Evolutionary conservation across 495 filamentous ascomycete genomes (phyloP).

Genomic region (Talaromyces stipitatus): DNA sequence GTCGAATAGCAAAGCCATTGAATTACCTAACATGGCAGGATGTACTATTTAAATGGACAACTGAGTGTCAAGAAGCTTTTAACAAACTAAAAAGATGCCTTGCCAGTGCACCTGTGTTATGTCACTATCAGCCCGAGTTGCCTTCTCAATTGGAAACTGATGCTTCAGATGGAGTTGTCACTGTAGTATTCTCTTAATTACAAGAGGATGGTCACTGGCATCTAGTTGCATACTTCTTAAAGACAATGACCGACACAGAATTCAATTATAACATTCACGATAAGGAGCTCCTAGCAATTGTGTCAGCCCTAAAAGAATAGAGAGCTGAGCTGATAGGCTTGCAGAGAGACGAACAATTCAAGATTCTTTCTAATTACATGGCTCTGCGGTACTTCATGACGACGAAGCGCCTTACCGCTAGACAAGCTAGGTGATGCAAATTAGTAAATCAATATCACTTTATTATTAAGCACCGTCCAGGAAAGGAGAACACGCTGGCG

Average conservation of each 20-base stretch:
- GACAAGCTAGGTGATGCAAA: constrained; percentile 13
- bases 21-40: constrained; percentile 10
- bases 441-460: constrained; percentile 12
- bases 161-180: constrained; percentile 6
- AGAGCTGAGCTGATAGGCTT: constrained; percentile 11
- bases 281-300: constrained; percentile 17
- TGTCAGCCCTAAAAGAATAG: constrained; percentile 21
- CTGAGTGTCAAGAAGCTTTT: constrained; percentile 55
- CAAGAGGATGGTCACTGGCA: constrained; percentile 4
- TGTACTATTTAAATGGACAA: constrained; percentile 21
- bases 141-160: constrained; percentile 8
- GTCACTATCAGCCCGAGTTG: neutral
- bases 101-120: neutral
- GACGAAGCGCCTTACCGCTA: constrained; percentile 11
- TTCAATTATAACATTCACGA: constrained; percentile 25
- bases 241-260: constrained; percentile 12
- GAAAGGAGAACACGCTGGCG: constrained; percentile 9
- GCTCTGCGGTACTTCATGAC: constrained; percentile 20
- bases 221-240: constrained; percentile 17
- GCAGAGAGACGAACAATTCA: constrained; percentile 4
- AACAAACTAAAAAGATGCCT: constrained; percentile 28
- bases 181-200: constrained; percentile 8
- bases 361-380: constrained; percentile 11
- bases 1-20: constrained; percentile 10
- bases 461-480: constrained; percentile 5